A percentile compares a stretch with the other conserved stretches of the same genome.
phyloP scores from a whole-genome alignment of 1,284 basidiomycete genomes.

The Trametes hirsuta region DNA sequence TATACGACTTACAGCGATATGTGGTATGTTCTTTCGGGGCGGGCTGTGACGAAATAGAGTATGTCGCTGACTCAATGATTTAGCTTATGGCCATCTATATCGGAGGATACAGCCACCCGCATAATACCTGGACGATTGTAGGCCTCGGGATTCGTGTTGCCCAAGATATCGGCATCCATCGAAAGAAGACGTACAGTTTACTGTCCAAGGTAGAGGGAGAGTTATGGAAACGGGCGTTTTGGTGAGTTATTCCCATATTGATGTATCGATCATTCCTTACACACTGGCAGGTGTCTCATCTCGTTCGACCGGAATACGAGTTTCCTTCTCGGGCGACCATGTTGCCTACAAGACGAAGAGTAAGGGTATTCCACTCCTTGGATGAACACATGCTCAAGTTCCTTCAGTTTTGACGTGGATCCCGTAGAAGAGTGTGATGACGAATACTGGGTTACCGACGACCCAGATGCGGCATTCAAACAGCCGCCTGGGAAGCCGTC shows the following conservation, averaged over 20 bases:
- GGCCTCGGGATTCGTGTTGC: slow-evolving; percentile 56
- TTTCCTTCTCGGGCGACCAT: slow-evolving; percentile 75
- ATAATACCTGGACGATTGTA: slow-evolving; percentile 53
- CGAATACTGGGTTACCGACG: slow-evolving; percentile 58
- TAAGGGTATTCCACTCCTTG: slow-evolving; percentile 29
- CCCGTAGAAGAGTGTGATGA: slow-evolving; percentile 64
- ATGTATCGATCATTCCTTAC: background rate
- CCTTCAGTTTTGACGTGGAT: slow-evolving; percentile 52
- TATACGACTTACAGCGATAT: slow-evolving; percentile 73
- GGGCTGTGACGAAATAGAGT: background rate
- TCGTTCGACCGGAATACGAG: slow-evolving; percentile 66
- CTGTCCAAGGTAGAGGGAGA: slow-evolving; percentile 44
- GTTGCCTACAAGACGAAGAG: slow-evolving; percentile 87
- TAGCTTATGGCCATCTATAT: slow-evolving; percentile 40
- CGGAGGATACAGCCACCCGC: slow-evolving; percentile 49
- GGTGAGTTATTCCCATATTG: slow-evolving; percentile 45
- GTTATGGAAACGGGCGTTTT: slow-evolving; percentile 70
- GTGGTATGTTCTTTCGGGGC: slow-evolving; percentile 16
- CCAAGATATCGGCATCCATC: slow-evolving; percentile 47
- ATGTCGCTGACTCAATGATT: background rate
- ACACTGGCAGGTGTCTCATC: slow-evolving; percentile 55
- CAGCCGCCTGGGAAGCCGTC: slow-evolving; percentile 50
- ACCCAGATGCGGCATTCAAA: slow-evolving; percentile 45
- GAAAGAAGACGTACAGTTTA: slow-evolving; percentile 38
- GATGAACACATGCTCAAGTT: background rate